Conservation (phyloP, 2,329 filamentous ascomycete species). For the Pseudogymnoascus sp. region DNA sequence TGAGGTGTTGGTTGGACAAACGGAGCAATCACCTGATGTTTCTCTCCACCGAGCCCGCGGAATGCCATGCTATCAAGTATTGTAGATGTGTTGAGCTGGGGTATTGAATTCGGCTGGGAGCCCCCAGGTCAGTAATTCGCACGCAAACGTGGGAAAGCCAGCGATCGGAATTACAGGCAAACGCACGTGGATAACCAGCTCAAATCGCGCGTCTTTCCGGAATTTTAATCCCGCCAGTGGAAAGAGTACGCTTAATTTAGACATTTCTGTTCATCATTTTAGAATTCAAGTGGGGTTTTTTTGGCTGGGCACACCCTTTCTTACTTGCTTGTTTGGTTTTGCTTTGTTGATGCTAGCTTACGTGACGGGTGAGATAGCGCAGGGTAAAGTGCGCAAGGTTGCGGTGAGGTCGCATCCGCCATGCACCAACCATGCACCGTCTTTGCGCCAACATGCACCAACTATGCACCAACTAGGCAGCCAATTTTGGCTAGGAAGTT, state of each 20-base stretch:
- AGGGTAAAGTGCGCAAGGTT: not conserved
- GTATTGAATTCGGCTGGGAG: not conserved
- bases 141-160: constrained; percentile 14
- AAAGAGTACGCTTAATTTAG: not conserved
- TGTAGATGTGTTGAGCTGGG: not conserved
- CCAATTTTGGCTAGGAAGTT: not conserved
- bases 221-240: not conserved
- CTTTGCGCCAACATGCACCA: not conserved
- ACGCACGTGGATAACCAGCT: not conserved
- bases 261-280: not conserved
- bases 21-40: not conserved
- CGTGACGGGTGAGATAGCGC: not conserved
- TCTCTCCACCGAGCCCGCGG: not conserved
- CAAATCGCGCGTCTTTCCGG: not conserved
- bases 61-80: not conserved
- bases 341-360: not conserved
- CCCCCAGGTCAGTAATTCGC: constrained; percentile 12
- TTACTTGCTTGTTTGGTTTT: not conserved
- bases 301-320: not conserved
- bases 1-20: not conserved
- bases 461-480: not conserved
- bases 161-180: not conserved
- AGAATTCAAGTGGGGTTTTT: not conserved
- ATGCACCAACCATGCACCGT: not conserved
- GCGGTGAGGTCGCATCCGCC: not conserved